Evolutionary conservation across 768 basidiomycete genomes (phyloP), one percentile per base, ranked within the genome.

Genomic region (Lentinula boryana): DNA sequence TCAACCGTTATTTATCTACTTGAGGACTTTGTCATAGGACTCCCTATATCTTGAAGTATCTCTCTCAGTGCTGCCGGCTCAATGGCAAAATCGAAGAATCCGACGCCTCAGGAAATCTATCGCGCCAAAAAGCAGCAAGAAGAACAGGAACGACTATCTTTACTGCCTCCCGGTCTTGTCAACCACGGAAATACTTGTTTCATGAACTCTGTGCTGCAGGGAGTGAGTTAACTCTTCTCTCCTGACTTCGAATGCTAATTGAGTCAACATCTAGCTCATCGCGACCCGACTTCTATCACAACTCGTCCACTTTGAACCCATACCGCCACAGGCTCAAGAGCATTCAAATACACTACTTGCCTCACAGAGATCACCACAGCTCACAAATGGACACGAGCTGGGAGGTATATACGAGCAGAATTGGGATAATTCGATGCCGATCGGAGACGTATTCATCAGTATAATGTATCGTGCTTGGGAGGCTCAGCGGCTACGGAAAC

Each of bases 181-280:
- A 93, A 93, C 69, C 88, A 91, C 74, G 88, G 89, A 46, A 92
- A 92, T 70, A 96, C 94, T 0, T 98, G 95, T 74, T 98, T 95
- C 74, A 92, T 95, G 88, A 98, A 96, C 74, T 94, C 93, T 35
- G 92, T 94, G 33, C 76, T 98, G 32, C 95, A 98, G 70, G 91
- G 89, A 41, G 90, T 88, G 74, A 65, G 86, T 85, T 18, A 50
- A 32, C 36, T 38, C 18, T 12, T 38, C n/a, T 60, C 3, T 35
- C 27, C 4, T 50, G 9, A 13, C 12, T 7, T 10, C 18, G 15
- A 5, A 21, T 12, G 2, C 31, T 18, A 10, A 35, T 46, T 43
- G 27, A 60, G 40, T 13, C 10, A 46, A 48, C 18, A 56, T 61
- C 16, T 65, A 91, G 88, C 71, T 91, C 62, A 80, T 90, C 67